phyloP scores from a whole-genome alignment of 257 asterid genomes.

The Thymus quinquecostatus region DNA sequence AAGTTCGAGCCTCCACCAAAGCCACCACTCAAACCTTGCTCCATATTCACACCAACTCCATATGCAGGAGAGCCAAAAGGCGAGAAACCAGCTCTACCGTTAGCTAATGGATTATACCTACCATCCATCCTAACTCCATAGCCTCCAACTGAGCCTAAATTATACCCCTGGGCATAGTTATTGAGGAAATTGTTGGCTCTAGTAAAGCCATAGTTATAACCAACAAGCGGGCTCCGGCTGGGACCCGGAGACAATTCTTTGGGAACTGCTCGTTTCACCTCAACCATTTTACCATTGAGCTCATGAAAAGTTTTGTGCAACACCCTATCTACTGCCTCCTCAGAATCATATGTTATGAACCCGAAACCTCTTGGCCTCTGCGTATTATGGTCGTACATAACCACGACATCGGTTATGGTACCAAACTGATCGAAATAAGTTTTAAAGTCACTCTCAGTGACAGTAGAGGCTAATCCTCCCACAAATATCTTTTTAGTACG shows the following conservation, averaged over 20 bases:
- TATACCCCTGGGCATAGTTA: conserved; percentile 63
- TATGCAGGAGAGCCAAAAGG: conserved; percentile 46
- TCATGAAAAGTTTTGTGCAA: conserved; percentile 77
- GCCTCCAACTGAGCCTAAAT: conserved; percentile 58
- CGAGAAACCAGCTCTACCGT: conserved; percentile 63
- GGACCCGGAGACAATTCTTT: conserved; percentile 78
- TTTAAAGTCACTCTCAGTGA: conserved; percentile 75
- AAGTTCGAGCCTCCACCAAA: conserved; percentile 66
- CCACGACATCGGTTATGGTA: conserved; percentile 67
- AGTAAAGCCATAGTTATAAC: conserved; percentile 58
- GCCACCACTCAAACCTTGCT: conserved; percentile 58
- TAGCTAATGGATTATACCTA: conserved; percentile 59
- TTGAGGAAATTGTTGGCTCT: conserved; percentile 62
- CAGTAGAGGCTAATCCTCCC: conserved; percentile 88
- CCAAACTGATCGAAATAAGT: conserved; percentile 82
- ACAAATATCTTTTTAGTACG: conserved; percentile 90
- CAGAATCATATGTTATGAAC: conserved; percentile 74
- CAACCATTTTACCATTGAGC: conserved; percentile 80
- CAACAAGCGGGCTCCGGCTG: conserved; percentile 62
- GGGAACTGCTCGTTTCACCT: conserved; percentile 84
- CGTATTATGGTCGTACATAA: conserved; percentile 88
- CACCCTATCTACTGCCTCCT: conserved; percentile 79
- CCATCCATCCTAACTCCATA: conserved; percentile 70
- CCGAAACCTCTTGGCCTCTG: conserved; percentile 89
- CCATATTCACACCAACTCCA: conserved; percentile 72